Percentiles rank a stretch among this genome's conserved stretches.
Conservation (phyloP, 176 grass and related monocot genomes). For the Oryza meyeriana region DNA sequence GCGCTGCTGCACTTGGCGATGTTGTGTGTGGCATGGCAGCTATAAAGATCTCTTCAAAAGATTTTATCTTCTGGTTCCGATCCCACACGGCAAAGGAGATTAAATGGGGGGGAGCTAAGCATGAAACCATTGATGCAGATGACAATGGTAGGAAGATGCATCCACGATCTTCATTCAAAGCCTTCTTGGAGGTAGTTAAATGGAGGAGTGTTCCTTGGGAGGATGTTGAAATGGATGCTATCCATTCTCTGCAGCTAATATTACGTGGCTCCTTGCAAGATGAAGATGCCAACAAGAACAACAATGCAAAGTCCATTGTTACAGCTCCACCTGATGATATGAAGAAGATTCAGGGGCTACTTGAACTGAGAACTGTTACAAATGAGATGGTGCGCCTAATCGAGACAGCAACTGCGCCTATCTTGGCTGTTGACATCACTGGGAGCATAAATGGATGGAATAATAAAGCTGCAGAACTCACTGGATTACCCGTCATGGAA, state of each 20-base stretch:
- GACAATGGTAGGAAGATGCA: conserved; percentile 80
- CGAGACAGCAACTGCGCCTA: conserved; percentile 84
- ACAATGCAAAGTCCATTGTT: conserved; percentile 61
- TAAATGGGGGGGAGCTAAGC: conserved; percentile 92
- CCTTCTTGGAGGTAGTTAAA: conserved; percentile 95
- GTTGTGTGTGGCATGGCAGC: conserved; percentile 86
- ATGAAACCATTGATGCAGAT: conserved; percentile 57
- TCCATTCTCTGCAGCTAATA: conserved; percentile 96
- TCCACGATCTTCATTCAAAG: conserved; percentile 90
- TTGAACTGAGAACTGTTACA: conserved; percentile 80
- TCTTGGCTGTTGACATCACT: conserved; percentile 74
- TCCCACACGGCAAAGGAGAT: conserved; percentile 89
- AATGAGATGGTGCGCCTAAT: conserved; percentile 95
- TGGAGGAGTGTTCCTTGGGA: conserved; percentile 95
- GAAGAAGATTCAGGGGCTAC: conserved; percentile 65
- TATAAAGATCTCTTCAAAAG: conserved; percentile 81
- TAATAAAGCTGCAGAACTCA: conserved; percentile 75
- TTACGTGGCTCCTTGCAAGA: conserved; percentile 76
- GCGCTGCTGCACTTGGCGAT: conserved; percentile 64
- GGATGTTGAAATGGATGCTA: conserved; percentile 99
- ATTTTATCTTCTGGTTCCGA: conserved; percentile 96
- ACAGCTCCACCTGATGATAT: conserved; percentile 65
- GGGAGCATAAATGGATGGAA: conserved; percentile 95
- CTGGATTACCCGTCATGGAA: conserved; percentile 69
- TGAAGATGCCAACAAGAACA: conserved; percentile 54